Percentiles rank a stretch among this genome's conserved stretches.
phyloP scores from a whole-genome alignment of 306 rosid species.

The Pyrus pyrifolia region DNA sequence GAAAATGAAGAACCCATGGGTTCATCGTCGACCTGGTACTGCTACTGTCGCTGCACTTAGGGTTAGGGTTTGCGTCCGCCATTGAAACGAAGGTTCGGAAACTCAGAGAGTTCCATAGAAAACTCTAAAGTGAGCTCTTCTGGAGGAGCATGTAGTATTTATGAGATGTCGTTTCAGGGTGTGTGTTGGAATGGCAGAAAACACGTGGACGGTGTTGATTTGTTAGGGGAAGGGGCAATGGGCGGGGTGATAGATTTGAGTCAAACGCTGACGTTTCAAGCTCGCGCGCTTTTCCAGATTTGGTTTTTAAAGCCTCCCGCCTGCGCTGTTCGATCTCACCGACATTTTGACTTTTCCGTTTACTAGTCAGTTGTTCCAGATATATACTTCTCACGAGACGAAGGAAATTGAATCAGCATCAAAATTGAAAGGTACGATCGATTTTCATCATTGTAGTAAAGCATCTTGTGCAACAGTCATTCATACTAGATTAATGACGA shows the following conservation, averaged over 20 bases:
- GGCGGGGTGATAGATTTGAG: slow-evolving; percentile 14
- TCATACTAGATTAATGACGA: too few species aligned
- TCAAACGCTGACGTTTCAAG: slow-evolving; percentile 24
- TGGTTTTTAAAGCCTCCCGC: background rate
- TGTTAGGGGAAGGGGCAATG: background rate
- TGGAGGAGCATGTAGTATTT: background rate
- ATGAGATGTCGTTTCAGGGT: background rate
- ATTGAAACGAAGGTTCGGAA: slow-evolving; percentile 4
- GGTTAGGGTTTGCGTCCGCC: slow-evolving; percentile 22
- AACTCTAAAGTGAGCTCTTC: background rate
- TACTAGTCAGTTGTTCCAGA: background rate
- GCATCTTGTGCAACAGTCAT: too few species aligned
- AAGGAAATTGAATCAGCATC: fast-evolving
- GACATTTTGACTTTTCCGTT: background rate
- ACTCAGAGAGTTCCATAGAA: background rate
- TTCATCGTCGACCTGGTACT: slow-evolving; percentile 17
- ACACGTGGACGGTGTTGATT: slow-evolving; percentile 39
- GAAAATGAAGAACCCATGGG: slow-evolving; percentile 66
- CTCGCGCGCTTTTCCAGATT: slow-evolving; percentile 17
- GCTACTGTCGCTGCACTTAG: slow-evolving; percentile 1
- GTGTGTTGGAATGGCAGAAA: background rate
- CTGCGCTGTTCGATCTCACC: background rate
- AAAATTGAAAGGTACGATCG: too few species aligned
- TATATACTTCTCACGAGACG: too few species aligned
- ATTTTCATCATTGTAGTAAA: too few species aligned